These are phyloP conservation scores for Cryphonectria nitschkei DNA, from an alignment of 2,329 filamentous ascomycete genomes.

Conservation along the genomic window DNA sequence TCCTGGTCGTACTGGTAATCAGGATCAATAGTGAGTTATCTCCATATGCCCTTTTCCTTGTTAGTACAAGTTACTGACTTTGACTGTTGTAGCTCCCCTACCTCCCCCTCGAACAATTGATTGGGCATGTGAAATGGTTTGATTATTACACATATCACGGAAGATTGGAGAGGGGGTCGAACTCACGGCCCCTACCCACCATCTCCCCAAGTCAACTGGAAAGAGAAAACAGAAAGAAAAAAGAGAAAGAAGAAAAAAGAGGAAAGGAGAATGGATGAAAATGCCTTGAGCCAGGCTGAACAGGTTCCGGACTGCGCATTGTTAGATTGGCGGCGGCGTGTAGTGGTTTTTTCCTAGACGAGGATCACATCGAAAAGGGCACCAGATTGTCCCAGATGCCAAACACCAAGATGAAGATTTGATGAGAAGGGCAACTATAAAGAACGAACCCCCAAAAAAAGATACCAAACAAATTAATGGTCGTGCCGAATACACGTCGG, in stretches of 20 bases:
- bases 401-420: slow-evolving; percentile 4
- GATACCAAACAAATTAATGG: slow-evolving; percentile 8
- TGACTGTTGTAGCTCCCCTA: slow-evolving; percentile 39
- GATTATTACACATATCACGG: slow-evolving; percentile 28
- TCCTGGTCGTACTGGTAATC: slow-evolving; percentile 45
- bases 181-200: slow-evolving; percentile 24
- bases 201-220: not conserved
- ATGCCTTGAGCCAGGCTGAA: not conserved
- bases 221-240: not conserved
- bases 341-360: slow-evolving; percentile 7
- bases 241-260: not conserved
- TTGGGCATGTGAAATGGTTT: slow-evolving; percentile 15
- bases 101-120: slow-evolving; percentile 44
- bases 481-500: not conserved
- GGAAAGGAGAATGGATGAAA: slow-evolving; percentile 5
- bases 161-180: slow-evolving; percentile 37
- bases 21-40: slow-evolving; percentile 46
- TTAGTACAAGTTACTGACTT: slow-evolving; percentile 13
- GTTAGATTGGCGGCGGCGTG: slow-evolving; percentile 9
- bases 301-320: slow-evolving; percentile 7
- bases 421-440: slow-evolving; percentile 1
- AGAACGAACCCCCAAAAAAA: not conserved
- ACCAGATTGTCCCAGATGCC: slow-evolving; percentile 3
- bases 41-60: slow-evolving; percentile 12
- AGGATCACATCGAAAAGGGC: slow-evolving; percentile 15